phyloP scores from a whole-genome alignment of 352 stramenopile genomes.

The Pilasporangium apinafurcum region DNA sequence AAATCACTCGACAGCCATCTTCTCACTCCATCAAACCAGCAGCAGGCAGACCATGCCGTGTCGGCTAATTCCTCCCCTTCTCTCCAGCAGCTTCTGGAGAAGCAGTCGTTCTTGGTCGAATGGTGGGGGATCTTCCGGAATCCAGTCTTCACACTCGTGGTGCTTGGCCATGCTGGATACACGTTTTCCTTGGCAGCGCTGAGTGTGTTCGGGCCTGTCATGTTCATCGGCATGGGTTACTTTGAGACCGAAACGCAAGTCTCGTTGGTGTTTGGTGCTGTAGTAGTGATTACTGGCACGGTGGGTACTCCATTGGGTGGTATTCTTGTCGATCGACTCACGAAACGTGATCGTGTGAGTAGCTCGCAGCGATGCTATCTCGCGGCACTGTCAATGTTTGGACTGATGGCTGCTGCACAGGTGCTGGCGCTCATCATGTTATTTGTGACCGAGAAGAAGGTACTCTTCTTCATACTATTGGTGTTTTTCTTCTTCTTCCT shows the following conservation, averaged over 20 bases:
- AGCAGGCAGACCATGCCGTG: slow-evolving; percentile 7
- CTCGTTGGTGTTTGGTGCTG: slow-evolving; percentile 67
- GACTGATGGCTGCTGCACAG: slow-evolving; percentile 34
- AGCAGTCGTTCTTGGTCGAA: slow-evolving; percentile 17
- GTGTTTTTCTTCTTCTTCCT: slow-evolving; percentile 45
- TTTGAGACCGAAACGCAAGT: slow-evolving; percentile 63
- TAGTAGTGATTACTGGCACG: slow-evolving; percentile 56
- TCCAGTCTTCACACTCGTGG: slow-evolving; percentile 59
- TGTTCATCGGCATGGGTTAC: slow-evolving; percentile 76
- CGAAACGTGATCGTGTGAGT: slow-evolving; percentile 23
- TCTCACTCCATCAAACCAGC: slow-evolving; percentile 14
- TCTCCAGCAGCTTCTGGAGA: slow-evolving; percentile 9
- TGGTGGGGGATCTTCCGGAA: slow-evolving; percentile 47
- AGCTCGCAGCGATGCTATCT: slow-evolving; percentile 28
- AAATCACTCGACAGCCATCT: slow-evolving; percentile 21
- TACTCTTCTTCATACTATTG: slow-evolving; percentile 48
- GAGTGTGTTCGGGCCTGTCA: slow-evolving; percentile 63
- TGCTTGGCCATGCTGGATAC: slow-evolving; percentile 67
- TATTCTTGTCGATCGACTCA: slow-evolving; percentile 38
- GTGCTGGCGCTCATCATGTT: slow-evolving; percentile 36
- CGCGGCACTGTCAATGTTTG: slow-evolving; percentile 34
- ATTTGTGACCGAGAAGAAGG: slow-evolving; percentile 23
- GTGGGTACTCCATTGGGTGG: slow-evolving; percentile 77
- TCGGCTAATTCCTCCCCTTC: background rate
- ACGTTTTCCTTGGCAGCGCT: slow-evolving; percentile 74